Percentiles rank a stretch among this genome's conserved stretches.
Conservation (phyloP, 257 asterid genomes). For the Coffea canephora region DNA sequence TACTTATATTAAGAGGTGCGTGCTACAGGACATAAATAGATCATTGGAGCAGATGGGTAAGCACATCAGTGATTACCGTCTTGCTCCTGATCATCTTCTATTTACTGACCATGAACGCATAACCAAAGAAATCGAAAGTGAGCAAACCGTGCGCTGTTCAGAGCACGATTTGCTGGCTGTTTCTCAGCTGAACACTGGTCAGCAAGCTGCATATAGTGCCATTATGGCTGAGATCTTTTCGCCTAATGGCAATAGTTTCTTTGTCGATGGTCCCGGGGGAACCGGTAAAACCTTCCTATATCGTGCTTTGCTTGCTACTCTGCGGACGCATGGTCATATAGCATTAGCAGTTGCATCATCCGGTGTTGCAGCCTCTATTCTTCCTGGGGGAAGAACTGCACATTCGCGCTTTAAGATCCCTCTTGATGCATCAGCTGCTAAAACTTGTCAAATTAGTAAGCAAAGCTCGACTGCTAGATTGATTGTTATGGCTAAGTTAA, state of each 20-base stretch:
- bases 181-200: neutral
- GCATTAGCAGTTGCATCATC: neutral
- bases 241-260: neutral
- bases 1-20: neutral
- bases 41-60: neutral
- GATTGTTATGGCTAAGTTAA: neutral
- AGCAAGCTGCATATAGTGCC: neutral
- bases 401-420: conserved; percentile 12
- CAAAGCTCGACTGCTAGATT: neutral
- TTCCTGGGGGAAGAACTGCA: conserved; percentile 3
- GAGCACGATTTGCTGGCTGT: neutral
- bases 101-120: neutral
- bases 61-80: neutral
- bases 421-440: neutral
- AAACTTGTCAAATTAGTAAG: neutral
- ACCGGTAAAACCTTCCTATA: neutral
- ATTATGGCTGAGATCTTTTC: neutral
- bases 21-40: neutral
- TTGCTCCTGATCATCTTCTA: neutral
- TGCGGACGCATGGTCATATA: neutral
- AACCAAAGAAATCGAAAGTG: neutral
- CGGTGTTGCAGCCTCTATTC: neutral
- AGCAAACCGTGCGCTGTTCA: neutral
- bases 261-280: neutral
- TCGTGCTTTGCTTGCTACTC: neutral